phyloP scores from a whole-genome alignment of 2,329 filamentous ascomycete species.

The Hypoxylon sp. region DNA sequence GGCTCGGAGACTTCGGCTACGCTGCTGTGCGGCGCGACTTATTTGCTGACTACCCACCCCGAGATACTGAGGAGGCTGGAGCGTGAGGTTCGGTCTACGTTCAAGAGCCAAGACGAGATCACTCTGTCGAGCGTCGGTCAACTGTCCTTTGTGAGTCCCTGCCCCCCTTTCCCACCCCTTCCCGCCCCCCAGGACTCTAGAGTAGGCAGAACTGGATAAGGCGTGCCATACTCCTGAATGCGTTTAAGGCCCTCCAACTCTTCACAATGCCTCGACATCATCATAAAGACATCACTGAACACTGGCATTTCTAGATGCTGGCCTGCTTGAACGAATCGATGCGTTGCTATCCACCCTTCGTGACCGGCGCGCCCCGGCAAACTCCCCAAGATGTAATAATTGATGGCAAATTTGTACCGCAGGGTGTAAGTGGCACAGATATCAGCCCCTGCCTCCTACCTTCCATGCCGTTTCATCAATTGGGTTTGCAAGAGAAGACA shows the following conservation, averaged over 20 bases:
- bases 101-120: conserved; percentile 49
- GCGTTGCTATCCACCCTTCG: conserved; percentile 47
- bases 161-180: background rate
- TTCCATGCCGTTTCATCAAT: background rate
- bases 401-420: conserved; percentile 29
- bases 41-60: conserved; percentile 49
- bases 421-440: conserved; percentile 21
- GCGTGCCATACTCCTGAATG: background rate
- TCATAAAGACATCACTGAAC: background rate
- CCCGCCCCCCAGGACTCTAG: background rate
- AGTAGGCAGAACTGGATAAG: background rate
- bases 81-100: conserved; percentile 52
- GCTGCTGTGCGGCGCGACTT: conserved; percentile 48
- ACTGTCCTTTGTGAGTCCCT: conserved; percentile 25
- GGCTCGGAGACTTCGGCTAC: conserved; percentile 60
- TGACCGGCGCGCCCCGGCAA: conserved; percentile 38
- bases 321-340: conserved; percentile 49
- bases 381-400: conserved; percentile 21
- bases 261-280: background rate
- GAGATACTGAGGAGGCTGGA: conserved; percentile 48
- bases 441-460: background rate
- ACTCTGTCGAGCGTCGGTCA: conserved; percentile 39
- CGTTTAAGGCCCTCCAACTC: background rate
- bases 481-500: background rate
- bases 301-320: conserved; percentile 40